phyloP scores from a whole-genome alignment of 1,284 basidiomycete genomes.

The Xanthoconium separans region DNA sequence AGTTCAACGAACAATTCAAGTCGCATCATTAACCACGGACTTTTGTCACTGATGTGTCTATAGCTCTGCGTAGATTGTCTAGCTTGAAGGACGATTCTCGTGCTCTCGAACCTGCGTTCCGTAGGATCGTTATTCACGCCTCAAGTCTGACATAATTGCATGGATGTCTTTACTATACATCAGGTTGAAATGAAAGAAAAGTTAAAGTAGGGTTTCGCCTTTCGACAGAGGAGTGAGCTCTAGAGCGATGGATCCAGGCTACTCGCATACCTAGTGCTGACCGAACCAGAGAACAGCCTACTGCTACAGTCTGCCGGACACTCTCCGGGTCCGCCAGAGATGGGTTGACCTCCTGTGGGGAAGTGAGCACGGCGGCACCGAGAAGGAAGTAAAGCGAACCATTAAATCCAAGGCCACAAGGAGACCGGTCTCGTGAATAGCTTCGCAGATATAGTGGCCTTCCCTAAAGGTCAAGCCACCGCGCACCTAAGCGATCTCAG shows the following conservation, averaged over 20 bases:
- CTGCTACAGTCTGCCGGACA: slow-evolving; percentile 86
- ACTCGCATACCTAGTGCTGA: slow-evolving; percentile 77
- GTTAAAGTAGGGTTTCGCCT: slow-evolving; percentile 33
- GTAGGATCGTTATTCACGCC: background rate
- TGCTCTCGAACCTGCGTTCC: background rate
- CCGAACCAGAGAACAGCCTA: slow-evolving; percentile 91
- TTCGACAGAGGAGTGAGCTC: slow-evolving; percentile 13
- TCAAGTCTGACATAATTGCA: too few species aligned
- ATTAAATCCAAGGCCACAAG: slow-evolving; percentile 92
- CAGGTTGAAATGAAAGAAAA: too few species aligned
- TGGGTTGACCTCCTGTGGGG: slow-evolving; percentile 90
- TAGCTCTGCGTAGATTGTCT: background rate
- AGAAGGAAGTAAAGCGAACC: slow-evolving; percentile 45
- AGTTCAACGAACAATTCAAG: slow-evolving; percentile 77
- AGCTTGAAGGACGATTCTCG: background rate
- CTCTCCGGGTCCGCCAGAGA: slow-evolving; percentile 73
- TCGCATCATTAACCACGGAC: slow-evolving; percentile 7
- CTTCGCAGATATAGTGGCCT: slow-evolving; percentile 96
- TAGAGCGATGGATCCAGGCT: background rate
- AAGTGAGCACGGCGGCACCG: slow-evolving; percentile 1
- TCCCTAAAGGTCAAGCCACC: slow-evolving; percentile 97
- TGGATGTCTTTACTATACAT: too few species aligned
- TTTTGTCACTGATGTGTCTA: background rate
- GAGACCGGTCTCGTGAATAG: slow-evolving; percentile 89
- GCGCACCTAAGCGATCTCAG: slow-evolving; percentile 57